phyloP scores from a whole-genome alignment of 352 stramenopile species.

The Phytophthora sp. region DNA sequence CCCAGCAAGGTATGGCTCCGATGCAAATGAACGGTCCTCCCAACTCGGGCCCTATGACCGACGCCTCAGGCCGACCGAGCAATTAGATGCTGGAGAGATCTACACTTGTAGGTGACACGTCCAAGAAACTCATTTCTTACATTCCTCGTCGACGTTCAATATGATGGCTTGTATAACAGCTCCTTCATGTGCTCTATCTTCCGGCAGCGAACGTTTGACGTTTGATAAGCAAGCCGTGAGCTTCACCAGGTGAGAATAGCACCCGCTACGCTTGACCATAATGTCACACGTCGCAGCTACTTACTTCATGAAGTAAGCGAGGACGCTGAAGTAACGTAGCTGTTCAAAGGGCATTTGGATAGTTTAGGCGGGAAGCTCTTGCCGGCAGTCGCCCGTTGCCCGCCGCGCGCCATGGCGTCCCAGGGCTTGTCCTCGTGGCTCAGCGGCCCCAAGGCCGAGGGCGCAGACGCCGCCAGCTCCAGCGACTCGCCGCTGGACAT shows the following conservation, averaged over 20 bases:
- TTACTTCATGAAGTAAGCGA: no score
- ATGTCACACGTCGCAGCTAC: no score
- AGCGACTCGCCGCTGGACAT: slow-evolving; percentile 52
- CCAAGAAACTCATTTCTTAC: not conserved
- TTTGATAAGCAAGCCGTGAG: no score
- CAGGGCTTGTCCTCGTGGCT: slow-evolving; percentile 50
- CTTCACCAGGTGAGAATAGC: no score
- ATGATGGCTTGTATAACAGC: no score
- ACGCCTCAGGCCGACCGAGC: slow-evolving; percentile 17
- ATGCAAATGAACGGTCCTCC: slow-evolving; percentile 41
- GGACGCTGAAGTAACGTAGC: no score
- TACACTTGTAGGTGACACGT: slow-evolving; percentile 2
- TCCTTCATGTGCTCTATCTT: no score
- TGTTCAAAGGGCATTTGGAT: slow-evolving; percentile 28
- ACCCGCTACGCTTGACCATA: no score
- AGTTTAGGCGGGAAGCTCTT: slow-evolving; percentile 22
- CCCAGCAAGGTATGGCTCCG: slow-evolving; percentile 26
- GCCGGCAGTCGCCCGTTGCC: not conserved
- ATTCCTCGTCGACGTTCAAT: not conserved
- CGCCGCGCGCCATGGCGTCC: slow-evolving; percentile 29
- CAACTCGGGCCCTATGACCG: slow-evolving; percentile 24
- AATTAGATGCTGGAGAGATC: slow-evolving; percentile 16
- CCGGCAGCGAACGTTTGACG: no score
- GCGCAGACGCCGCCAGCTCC: not conserved
- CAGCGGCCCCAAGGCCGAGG: slow-evolving; percentile 15